Conservation (phyloP, 305 asterid genomes). For the Solanum hybrid region DNA sequence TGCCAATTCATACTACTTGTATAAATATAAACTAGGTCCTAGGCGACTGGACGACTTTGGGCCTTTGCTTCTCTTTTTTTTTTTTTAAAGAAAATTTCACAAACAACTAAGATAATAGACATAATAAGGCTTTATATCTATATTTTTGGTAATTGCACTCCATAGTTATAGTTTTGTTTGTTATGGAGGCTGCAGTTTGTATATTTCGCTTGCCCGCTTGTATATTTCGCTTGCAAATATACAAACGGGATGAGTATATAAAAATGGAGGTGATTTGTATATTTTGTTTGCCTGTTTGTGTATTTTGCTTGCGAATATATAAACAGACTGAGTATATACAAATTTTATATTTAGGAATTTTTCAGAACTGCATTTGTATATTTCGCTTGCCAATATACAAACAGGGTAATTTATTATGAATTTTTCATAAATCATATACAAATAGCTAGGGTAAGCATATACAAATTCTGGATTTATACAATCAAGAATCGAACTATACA, state of each 20-base stretch:
- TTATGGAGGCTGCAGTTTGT: too few species aligned
- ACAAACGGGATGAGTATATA: not conserved
- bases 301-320: too few species aligned
- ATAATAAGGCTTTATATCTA: not conserved
- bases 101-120: not conserved
- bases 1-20: not conserved
- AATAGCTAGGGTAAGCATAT: not conserved
- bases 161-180: not conserved
- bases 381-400: not conserved
- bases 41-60: not conserved
- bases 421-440: not conserved
- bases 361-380: too few species aligned
- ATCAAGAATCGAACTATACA: too few species aligned
- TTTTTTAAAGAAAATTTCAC: too few species aligned
- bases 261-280: not conserved
- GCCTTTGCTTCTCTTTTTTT: too few species aligned
- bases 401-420: too few species aligned
- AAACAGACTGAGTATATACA: not conserved
- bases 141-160: not conserved
- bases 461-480: too few species aligned
- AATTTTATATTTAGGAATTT: too few species aligned
- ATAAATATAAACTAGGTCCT: too few species aligned
- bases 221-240: not conserved
- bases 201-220: too few species aligned
- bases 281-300: too few species aligned